Conservation (phyloP, 768 basidiomycete species). For the Tylopilus balloui region DNA sequence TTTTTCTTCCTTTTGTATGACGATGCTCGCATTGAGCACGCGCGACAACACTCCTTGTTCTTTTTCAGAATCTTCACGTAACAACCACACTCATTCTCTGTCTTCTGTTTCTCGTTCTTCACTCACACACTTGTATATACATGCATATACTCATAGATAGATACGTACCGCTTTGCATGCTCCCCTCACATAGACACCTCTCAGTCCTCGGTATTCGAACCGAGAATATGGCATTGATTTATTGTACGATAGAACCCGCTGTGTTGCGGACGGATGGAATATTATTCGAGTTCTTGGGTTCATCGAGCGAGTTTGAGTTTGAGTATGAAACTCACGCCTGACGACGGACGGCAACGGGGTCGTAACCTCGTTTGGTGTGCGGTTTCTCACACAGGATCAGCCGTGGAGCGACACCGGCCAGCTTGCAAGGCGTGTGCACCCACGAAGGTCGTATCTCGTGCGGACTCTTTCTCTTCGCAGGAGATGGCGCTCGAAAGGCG, state of each 20-base stretch:
- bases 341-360: conserved; percentile 16
- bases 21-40: conserved; percentile 17
- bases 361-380: not conserved
- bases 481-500: no score
- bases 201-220: conserved; percentile 11
- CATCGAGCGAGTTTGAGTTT: not conserved
- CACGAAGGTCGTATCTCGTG: conserved; percentile 11
- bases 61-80: conserved; percentile 7
- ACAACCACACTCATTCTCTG: conserved; percentile 26
- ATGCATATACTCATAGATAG: conserved; percentile 37
- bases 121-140: conserved; percentile 35
- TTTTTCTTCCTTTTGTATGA: conserved; percentile 5
- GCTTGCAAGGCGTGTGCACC: not conserved
- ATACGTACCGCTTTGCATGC: conserved; percentile 24
- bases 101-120: conserved; percentile 11
- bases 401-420: not conserved
- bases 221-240: conserved; percentile 34
- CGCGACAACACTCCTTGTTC: conserved; percentile 23
- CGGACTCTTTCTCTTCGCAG: not conserved
- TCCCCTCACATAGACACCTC: conserved; percentile 27
- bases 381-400: conserved; percentile 3
- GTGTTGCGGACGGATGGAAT: conserved; percentile 30
- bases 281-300: conserved; percentile 28
- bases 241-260: conserved; percentile 32
- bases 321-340: conserved; percentile 11